A percentile compares a stretch with the other conserved stretches of the same genome.
phyloP scores from a whole-genome alignment of 768 basidiomycete species.

The Tulasnella calospora region DNA sequence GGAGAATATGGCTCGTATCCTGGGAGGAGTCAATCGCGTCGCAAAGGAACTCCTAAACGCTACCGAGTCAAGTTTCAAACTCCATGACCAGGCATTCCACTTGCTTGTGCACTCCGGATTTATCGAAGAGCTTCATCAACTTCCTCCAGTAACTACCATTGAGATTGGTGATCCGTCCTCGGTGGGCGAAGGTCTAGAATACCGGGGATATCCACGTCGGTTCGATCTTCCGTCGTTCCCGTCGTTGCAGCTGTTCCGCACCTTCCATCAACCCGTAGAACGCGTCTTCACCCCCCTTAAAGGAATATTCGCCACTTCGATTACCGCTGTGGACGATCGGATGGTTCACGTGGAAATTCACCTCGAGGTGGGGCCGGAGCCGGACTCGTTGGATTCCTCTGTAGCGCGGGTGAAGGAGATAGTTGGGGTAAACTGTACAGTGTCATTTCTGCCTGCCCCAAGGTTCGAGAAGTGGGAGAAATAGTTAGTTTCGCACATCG shows the following conservation, averaged over 20 bases:
- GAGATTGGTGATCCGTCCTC: neutral
- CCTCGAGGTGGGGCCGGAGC: neutral
- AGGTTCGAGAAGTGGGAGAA: neutral
- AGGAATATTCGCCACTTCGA: neutral
- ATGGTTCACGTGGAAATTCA: neutral
- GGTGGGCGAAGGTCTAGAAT: neutral
- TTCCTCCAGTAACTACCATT: neutral
- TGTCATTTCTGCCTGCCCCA: neutral
- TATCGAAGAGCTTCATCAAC: neutral
- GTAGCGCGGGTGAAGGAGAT: neutral
- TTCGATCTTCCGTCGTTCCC: neutral
- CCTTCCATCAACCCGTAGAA: neutral
- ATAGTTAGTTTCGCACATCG: too few relatives aligned
- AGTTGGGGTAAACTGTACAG: neutral
- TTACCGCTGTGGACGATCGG: neutral
- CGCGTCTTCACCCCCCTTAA: neutral
- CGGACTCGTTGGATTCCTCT: neutral
- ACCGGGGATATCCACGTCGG: neutral
- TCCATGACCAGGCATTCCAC: neutral
- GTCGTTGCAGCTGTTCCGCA: neutral
- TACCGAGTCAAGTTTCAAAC: neutral
- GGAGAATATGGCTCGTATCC: too few relatives aligned
- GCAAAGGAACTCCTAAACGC: too few relatives aligned
- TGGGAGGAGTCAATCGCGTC: too few relatives aligned
- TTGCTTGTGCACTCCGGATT: neutral